Evolutionary conservation across 2,329 filamentous ascomycete species (phyloP).

Genomic region (Ophiocordyceps unilateralis): DNA sequence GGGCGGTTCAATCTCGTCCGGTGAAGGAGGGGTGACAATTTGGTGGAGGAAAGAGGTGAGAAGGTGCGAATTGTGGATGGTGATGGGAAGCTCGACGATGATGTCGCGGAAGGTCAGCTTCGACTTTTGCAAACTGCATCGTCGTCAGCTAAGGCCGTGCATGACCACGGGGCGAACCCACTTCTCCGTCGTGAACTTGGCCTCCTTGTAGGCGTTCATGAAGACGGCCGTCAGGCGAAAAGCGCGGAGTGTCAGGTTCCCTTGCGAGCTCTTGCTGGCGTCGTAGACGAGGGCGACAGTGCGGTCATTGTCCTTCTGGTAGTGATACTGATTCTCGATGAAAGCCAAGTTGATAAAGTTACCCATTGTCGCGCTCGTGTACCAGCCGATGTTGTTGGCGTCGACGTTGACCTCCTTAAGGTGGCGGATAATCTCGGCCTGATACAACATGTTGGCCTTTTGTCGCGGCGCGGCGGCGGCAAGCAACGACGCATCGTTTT

Average conservation of each 20-base stretch:
- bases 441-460: constrained; percentile 77
- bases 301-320: constrained; percentile 87
- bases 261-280: constrained; percentile 86
- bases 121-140: constrained; percentile 70
- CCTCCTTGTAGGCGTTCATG: constrained; percentile 86
- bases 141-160: not conserved
- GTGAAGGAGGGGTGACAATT: constrained; percentile 47
- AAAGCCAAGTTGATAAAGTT: constrained; percentile 93
- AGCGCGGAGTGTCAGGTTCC: constrained; percentile 72
- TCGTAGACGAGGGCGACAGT: constrained; percentile 87
- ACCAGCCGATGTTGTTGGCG: constrained; percentile 96
- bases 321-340: constrained; percentile 95
- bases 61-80: constrained; percentile 92
- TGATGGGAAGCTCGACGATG: constrained; percentile 73
- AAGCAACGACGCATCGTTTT: constrained; percentile 56
- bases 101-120: constrained; percentile 90
- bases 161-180: constrained; percentile 24
- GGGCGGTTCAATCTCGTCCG: constrained; percentile 56
- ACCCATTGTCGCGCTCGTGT: constrained; percentile 96
- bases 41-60: constrained; percentile 92
- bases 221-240: constrained; percentile 81
- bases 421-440: constrained; percentile 94
- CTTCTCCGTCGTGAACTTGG: constrained; percentile 94
- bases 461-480: constrained; percentile 81
- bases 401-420: constrained; percentile 96